Conservation (phyloP, 179 eudicot genomes). For the Gypsophila paniculata region DNA sequence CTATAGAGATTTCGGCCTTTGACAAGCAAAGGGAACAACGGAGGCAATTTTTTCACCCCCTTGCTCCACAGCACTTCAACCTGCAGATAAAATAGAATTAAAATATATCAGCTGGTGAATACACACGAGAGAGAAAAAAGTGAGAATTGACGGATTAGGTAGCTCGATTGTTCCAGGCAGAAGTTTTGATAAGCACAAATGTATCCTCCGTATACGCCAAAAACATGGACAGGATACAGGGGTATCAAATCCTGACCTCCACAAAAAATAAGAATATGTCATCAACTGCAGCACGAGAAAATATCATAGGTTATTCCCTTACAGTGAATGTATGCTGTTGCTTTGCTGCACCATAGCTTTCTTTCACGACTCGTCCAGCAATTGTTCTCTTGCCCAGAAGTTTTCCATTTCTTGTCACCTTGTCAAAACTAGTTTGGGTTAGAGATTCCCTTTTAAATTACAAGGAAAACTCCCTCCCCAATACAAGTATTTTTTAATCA, state of each 20-base stretch:
- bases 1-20: slow-evolving; percentile 80
- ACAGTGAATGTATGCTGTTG: slow-evolving; percentile 95
- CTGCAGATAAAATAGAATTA: slow-evolving; percentile 30
- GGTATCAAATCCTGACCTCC: background rate
- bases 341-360: slow-evolving; percentile 79
- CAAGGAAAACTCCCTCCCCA: background rate
- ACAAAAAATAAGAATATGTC: background rate
- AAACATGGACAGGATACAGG: background rate
- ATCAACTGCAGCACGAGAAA: background rate
- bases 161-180: background rate
- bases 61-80: slow-evolving; percentile 86
- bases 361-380: slow-evolving; percentile 73
- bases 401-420: slow-evolving; percentile 41
- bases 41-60: slow-evolving; percentile 53
- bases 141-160: background rate
- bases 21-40: slow-evolving; percentile 64
- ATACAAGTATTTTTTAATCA: background rate
- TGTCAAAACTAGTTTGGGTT: slow-evolving; percentile 48
- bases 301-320: slow-evolving; percentile 25
- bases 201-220: background rate
- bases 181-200: background rate
- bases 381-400: slow-evolving; percentile 54
- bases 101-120: background rate
- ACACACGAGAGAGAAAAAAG: background rate
- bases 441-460: slow-evolving; percentile 19